Evolutionary conservation across 2,329 filamentous ascomycete species (phyloP), one percentile per base, ranked within the genome.

Genomic region (Monosporascus sp.): DNA sequence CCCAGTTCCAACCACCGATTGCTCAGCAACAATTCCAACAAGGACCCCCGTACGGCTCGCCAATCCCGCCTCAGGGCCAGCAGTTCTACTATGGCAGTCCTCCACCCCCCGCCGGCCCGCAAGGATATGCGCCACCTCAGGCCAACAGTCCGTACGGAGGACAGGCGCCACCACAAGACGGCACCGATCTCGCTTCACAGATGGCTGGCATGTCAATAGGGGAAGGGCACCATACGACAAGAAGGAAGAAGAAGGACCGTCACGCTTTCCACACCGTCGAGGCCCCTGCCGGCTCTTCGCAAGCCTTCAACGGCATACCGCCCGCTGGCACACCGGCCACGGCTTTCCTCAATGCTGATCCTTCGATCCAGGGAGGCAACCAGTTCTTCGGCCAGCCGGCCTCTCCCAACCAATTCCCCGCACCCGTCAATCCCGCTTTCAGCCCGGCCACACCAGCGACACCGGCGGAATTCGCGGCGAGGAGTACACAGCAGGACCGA

Each of bases 201-300:
- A 88, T 96, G 86, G 86, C 86, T 43, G 85, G 84, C 56, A 83
- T 95, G 81, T 85, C 80, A 41, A 75, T 96, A 61, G 84, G 80
- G 36, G 76, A 80, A 43, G 72, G 77, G 46, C 75, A 77, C 37
- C 69, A 81, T 48, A 75, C 76, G 2, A 73, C 73, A 53, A 80
- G 84, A 69, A 88, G 79, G 71, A 90, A 92, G 79, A 97, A 96
- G 84, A 97, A 96, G 80, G 88, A 97, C 69, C 84, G 91, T 55
- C 93, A 97, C 73, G 93, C 92, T 59, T 89, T 96, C 71, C 93
- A 97, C 71, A 87, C 84, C 40, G 83, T 97, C 51, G 90, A 93
- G 59, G 84, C 88, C 22, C 79, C 86, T 14, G 78, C 78, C 5
- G 84, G 85, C 49, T 84, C 84, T 36, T 84, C 86, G 6, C 84